phyloP scores from a whole-genome alignment of 345 rosid genomes.

The Turnera subulata region DNA sequence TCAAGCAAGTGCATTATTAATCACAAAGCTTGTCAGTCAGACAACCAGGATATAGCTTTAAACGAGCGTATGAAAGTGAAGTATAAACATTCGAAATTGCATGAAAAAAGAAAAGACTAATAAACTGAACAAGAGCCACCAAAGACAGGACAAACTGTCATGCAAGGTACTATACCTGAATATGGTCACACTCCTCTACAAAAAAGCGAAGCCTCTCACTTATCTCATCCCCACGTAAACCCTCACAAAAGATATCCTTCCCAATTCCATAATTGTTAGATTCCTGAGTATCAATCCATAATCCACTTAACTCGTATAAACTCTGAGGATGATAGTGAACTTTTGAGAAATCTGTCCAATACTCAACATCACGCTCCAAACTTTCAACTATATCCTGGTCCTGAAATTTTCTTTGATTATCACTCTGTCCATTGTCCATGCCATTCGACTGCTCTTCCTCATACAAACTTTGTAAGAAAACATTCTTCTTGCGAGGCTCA shows the following conservation, averaged over 20 bases:
- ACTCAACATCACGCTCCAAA: slow-evolving; percentile 62
- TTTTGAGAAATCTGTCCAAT: slow-evolving; percentile 93
- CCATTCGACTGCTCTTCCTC: slow-evolving; percentile 47
- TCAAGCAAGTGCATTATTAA: too few species aligned
- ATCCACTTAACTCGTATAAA: slow-evolving; percentile 64
- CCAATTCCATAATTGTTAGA: slow-evolving; percentile 83
- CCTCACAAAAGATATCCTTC: slow-evolving; percentile 55
- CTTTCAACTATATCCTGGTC: slow-evolving; percentile 68
- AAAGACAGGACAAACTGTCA: neutral
- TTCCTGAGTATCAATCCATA: slow-evolving; percentile 51
- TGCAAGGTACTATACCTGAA: slow-evolving; percentile 71
- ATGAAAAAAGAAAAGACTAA: too few species aligned
- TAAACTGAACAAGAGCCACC: too few species aligned
- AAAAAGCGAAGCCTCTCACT: slow-evolving; percentile 77
- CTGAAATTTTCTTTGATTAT: slow-evolving; percentile 39
- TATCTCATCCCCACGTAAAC: slow-evolving; percentile 69
- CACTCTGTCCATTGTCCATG: slow-evolving; percentile 23
- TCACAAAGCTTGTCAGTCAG: too few species aligned
- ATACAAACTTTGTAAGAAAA: slow-evolving; percentile 72
- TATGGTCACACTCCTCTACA: slow-evolving; percentile 88
- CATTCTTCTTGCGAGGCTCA: slow-evolving; percentile 56
- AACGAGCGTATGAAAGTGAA: neutral
- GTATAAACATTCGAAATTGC: neutral
- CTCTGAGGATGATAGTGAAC: slow-evolving; percentile 84
- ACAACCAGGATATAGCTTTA: too few species aligned